phyloP scores from a whole-genome alignment of 78 protist genomes.

The Dictyostelium capitatum region DNA sequence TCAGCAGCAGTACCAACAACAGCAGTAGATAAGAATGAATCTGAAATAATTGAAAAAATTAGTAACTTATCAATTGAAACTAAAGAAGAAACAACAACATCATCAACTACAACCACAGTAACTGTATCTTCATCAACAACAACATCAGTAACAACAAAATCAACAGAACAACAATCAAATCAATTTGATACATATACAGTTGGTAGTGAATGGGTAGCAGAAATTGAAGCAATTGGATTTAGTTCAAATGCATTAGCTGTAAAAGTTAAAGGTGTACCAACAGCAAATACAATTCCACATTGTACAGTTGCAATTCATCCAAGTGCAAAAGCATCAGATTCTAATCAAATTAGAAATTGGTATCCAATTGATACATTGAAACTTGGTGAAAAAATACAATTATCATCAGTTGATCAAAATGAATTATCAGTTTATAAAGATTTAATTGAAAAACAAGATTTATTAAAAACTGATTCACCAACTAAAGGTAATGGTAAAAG shows the following conservation, averaged over 20 bases:
- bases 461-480: not conserved
- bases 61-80: not conserved
- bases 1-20: no score
- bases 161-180: not conserved
- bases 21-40: not conserved
- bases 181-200: conserved; percentile 6
- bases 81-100: not conserved
- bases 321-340: conserved; percentile 46
- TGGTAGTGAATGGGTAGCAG: not conserved
- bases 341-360: conserved; percentile 51
- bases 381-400: not conserved
- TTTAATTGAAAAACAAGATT: not conserved
- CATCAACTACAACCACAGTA: not conserved
- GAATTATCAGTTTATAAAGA: not conserved
- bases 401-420: not conserved
- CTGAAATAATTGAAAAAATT: not conserved
- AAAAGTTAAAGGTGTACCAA: conserved; percentile 34
- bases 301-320: conserved; percentile 72
- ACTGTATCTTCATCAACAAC: not conserved
- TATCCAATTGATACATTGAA: conserved; percentile 5
- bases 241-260: conserved; percentile 50
- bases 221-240: conserved; percentile 55
- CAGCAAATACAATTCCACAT: conserved; percentile 38
- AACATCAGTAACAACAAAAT: not conserved
- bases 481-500: not conserved